Conservation (phyloP, 805 yeast species). For the Sugiyamaella valdiviana region DNA sequence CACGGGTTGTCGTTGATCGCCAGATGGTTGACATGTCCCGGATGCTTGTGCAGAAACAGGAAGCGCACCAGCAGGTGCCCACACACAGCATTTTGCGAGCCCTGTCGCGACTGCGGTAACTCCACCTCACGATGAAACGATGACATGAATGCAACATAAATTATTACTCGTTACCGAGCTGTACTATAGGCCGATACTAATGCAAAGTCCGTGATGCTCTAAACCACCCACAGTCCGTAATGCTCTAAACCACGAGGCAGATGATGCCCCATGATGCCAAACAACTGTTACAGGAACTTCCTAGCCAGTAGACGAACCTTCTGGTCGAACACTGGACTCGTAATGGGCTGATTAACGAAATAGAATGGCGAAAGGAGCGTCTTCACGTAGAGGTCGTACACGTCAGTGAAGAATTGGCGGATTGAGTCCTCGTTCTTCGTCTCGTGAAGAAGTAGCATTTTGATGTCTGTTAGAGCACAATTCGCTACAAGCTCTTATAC, state of each 20-base stretch:
- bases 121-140: not conserved
- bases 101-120: constrained; percentile 11
- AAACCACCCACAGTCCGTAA: not conserved
- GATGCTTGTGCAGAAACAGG: not conserved
- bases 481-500: constrained; percentile 5
- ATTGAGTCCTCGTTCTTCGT: constrained; percentile 63
- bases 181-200: not conserved
- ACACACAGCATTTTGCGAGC: constrained; percentile 16
- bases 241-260: not conserved
- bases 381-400: constrained; percentile 83
- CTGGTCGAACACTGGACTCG: constrained; percentile 67
- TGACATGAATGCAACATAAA: not conserved
- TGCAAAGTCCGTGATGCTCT: not conserved
- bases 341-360: constrained; percentile 64
- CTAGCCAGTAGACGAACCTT: constrained; percentile 66
- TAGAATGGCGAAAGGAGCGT: constrained; percentile 84
- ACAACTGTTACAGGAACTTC: constrained; percentile 51
- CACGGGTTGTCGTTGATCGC: constrained; percentile 18
- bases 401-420: constrained; percentile 75
- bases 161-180: not conserved
- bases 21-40: constrained; percentile 14
- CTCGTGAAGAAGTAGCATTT: constrained; percentile 67
- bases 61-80: constrained; percentile 1
- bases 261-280: not conserved
- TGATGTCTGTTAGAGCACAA: constrained; percentile 40